Evolutionary conservation across 2,329 filamentous ascomycete genomes (phyloP).

Genomic region (Macrophomina tecta): DNA sequence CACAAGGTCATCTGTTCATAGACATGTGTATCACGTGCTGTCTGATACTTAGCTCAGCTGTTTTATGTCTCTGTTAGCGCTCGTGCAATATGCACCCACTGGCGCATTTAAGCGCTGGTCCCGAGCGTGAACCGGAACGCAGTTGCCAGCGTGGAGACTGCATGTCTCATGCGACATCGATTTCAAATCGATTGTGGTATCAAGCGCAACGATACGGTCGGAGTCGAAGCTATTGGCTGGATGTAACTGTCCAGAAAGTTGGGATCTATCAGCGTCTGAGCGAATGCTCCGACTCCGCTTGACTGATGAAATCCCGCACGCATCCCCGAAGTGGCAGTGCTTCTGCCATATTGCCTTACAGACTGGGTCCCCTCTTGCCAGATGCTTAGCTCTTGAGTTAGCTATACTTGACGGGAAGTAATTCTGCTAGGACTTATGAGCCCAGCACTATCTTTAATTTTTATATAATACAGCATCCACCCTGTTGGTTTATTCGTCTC

Average conservation of each 20-base stretch:
- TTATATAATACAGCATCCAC: slow-evolving; percentile 24
- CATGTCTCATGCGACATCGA: not conserved
- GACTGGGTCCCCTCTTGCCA: not conserved
- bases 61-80: not conserved
- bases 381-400: not conserved
- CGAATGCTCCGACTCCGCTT: too few species aligned
- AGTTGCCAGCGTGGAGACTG: not conserved
- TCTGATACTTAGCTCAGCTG: not conserved
- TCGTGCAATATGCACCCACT: not conserved
- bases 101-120: not conserved
- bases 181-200: too few species aligned
- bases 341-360: too few species aligned
- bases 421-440: slow-evolving; percentile 8
- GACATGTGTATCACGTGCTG: slow-evolving; percentile 7
- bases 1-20: slow-evolving; percentile 8
- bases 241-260: too few species aligned
- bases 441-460: slow-evolving; percentile 10
- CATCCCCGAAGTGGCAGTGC: too few species aligned
- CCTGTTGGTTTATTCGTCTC: slow-evolving; percentile 1
- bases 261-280: too few species aligned
- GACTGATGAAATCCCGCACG: too few species aligned
- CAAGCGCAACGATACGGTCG: not conserved
- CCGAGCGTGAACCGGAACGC: not conserved
- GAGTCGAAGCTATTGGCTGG: not conserved
- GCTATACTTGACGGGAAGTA: not conserved